Evolutionary conservation across 768 basidiomycete species (phyloP), one percentile per base, ranked within the genome.

Genomic region (Trametes cinnabarina): DNA sequence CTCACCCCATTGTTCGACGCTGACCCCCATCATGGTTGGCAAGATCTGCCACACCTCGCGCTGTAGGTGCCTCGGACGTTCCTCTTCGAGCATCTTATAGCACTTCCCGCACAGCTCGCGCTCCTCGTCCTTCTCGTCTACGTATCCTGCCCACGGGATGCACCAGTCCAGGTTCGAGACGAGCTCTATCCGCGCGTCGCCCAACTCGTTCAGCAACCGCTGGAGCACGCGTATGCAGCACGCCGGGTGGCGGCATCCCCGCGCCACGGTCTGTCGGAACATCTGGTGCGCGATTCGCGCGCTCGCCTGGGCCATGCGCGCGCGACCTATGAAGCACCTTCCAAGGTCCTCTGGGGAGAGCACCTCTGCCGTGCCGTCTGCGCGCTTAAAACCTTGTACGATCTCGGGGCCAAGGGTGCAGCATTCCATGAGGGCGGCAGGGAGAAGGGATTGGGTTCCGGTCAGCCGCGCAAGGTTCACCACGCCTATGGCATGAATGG

Each of bases 271-370:
- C 51, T 51, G 50, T 22, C 60, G 60, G 51, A 61, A 61, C 60
- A 61, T 61, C 40, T 61, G 60, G 55, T 61, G 60, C 23, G 60
- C 60, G 50, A 61, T 57, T 4, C 60, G 60, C 26, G 60, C 60
- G 51, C 60, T 61, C 34, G 60, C 60, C 46, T 61, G 60, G 14
- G 51, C 60, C 60, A 61, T 61, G 49, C 51, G 50, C 40, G 60
- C 47, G 11, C 60, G 55, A 2, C 60, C 60, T 15, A 61, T 51
- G 47, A 65, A 55, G 43, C 64, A 65, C 6, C 61, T 54, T 10
- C 47, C 55, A 40, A 62, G 47, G 49, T 65, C 64, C 20, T 62
- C 64, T 10, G 52, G 20, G 2, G 55, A 39, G 14, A 65, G 58
- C 22, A 23, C 46, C 44, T 65, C 64, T 30, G 37, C 40, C 8